phyloP scores from a whole-genome alignment of 257 asterid species.

The Solanum ossicruentum region DNA sequence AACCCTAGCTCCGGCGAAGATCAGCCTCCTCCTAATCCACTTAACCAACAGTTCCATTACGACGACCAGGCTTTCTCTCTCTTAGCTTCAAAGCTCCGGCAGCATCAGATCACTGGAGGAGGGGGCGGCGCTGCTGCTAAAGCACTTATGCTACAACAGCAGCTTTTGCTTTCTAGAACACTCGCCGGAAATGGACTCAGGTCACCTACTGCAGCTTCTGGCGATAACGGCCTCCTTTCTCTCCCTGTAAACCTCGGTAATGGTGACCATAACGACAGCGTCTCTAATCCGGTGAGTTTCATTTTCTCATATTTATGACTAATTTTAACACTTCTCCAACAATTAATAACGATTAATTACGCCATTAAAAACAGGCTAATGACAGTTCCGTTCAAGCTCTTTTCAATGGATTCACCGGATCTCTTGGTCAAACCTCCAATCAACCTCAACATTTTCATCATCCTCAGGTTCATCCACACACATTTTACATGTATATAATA shows the following conservation, averaged over 20 bases:
- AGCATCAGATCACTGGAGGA: slow-evolving; percentile 51
- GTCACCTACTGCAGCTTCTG: slow-evolving; percentile 21
- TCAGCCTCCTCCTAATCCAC: slow-evolving; percentile 9
- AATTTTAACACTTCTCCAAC: background rate
- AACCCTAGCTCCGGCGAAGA: slow-evolving; percentile 9
- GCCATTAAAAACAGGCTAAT: slow-evolving; percentile 32
- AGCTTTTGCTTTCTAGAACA: slow-evolving; percentile 50
- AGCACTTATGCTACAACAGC: slow-evolving; percentile 65
- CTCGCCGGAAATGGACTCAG: slow-evolving; percentile 29
- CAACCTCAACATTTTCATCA: slow-evolving; percentile 52
- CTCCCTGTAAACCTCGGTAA: slow-evolving; percentile 23
- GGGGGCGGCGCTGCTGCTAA: slow-evolving; percentile 22
- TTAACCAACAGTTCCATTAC: slow-evolving; percentile 11
- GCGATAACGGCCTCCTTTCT: slow-evolving; percentile 20
- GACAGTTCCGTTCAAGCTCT: slow-evolving; percentile 60
- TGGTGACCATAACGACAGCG: slow-evolving; percentile 36
- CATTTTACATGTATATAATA: background rate
- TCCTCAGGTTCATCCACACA: slow-evolving; percentile 29
- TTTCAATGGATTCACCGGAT: slow-evolving; percentile 66
- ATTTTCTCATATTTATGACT: background rate
- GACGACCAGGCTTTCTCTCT: slow-evolving; percentile 32
- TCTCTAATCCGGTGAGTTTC: slow-evolving; percentile 30
- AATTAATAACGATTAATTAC: background rate
- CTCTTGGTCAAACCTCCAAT: slow-evolving; percentile 51
- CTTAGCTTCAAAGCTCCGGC: slow-evolving; percentile 52